Evolutionary conservation across 129 eudicot species (phyloP).

Genomic region (Centrapalus pauciflorus): DNA sequence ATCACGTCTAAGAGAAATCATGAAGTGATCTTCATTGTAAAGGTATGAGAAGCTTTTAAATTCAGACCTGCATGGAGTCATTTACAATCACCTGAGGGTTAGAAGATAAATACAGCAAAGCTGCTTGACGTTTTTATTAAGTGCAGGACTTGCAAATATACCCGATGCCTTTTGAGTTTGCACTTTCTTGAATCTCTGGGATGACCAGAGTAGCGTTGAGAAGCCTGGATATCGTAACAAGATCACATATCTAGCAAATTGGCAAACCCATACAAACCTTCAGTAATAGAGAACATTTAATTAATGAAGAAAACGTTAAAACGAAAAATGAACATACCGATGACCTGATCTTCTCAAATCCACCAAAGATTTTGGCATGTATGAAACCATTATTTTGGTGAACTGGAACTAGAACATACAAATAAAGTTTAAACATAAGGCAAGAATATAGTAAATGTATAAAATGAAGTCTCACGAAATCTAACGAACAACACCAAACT

Average conservation of each 20-base stretch:
- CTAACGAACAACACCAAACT: not conserved
- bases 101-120: not conserved
- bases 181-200: conserved; percentile 86
- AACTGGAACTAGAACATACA: conserved; percentile 46
- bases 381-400: conserved; percentile 64
- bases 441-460: not conserved
- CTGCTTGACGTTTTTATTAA: not conserved
- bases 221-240: conserved; percentile 80
- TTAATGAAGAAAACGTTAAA: not conserved
- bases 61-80: conserved; percentile 42
- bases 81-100: not conserved
- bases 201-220: conserved; percentile 81
- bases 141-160: conserved; percentile 14
- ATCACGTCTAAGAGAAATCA: conserved; percentile 58
- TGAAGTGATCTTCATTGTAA: conserved; percentile 65
- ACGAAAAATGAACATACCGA: conserved; percentile 42
- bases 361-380: conserved; percentile 79
- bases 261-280: conserved; percentile 30
- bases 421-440: not conserved
- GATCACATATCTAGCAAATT: conserved; percentile 74
- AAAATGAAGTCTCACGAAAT: not conserved
- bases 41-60: conserved; percentile 79
- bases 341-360: conserved; percentile 70
- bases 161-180: conserved; percentile 71
- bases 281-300: not conserved